These are phyloP conservation scores for Aspergillus piperis DNA, from an alignment of 2,329 filamentous ascomycete species.

Conservation along the genomic window DNA sequence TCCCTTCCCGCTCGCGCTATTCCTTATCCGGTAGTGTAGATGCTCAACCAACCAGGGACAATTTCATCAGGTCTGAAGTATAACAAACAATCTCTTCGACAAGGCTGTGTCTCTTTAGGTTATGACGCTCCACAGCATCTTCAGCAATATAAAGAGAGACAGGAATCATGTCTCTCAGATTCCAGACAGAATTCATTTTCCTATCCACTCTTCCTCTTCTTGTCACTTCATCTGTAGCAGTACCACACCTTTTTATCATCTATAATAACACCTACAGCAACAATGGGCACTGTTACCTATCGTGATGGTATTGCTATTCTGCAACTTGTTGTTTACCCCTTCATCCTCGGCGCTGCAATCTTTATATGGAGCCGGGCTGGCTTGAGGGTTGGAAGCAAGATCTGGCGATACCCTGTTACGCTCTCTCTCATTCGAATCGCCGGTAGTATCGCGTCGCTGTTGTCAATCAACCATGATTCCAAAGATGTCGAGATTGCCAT, in stretches of 20 bases:
- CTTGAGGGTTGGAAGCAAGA: constrained; percentile 29
- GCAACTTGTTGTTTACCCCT: constrained; percentile 31
- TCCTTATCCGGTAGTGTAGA: constrained; percentile 8
- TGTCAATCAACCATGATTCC: constrained; percentile 24
- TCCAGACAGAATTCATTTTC: background rate
- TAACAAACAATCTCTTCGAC: background rate
- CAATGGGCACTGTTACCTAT: constrained; percentile 28
- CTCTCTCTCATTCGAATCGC: constrained; percentile 34
- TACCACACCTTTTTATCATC: too few relatives aligned
- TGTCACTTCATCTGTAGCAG: background rate
- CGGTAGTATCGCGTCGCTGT: constrained; percentile 28
- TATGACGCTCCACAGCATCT: background rate
- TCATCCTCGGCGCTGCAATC: constrained; percentile 26
- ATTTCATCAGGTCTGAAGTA: too few relatives aligned
- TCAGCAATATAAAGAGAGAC: constrained; percentile 3
- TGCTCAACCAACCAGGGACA: constrained; percentile 13
- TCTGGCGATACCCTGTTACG: constrained; percentile 30
- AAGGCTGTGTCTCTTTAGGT: background rate
- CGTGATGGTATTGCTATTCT: constrained; percentile 33
- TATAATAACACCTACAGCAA: background rate
- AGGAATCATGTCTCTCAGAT: background rate
- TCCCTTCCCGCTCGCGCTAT: background rate
- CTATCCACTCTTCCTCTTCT: background rate
- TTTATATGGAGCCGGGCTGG: constrained; percentile 32
- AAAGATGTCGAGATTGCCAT: constrained; percentile 22